Base-by-base conservation (phyloP, 352 stramenopile genomes). In the Thalassiosira exigua region DNA sequence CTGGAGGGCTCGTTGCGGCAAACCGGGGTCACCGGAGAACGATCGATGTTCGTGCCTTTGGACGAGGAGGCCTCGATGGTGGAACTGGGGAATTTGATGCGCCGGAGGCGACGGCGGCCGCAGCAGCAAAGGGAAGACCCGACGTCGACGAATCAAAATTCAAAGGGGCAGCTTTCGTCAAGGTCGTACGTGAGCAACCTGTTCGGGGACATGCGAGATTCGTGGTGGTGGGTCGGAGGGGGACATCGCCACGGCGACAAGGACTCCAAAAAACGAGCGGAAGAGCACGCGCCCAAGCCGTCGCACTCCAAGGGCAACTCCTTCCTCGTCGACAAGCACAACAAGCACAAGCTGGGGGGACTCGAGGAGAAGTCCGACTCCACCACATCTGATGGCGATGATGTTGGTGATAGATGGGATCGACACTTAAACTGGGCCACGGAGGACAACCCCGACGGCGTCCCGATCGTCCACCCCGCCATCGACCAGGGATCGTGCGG, bases 401-500 rank as follows among this genome's bases (percentile, higher is more conserved):
- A 27, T 1, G 29, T 26, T n/a, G 4, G 59, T 26, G 22, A 59
- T 65, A 24, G 14, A 7, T 83, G 58, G 60, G 64, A 74, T n/a
- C 44, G n/a, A 0, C 74, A 70, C 57, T 77, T 91, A 42, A 86
- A 92, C 73, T 92, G 86, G 86, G 72, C 81, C 0, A 90, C 86
- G 12, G 30, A 51, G 9, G 41, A 89, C 14, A 92, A 92, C 82
- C 86, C 86, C 9, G 86, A 92, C 73, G 75, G 81, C 30, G 79
- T 91, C 26, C n/a, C 68, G 0, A 80, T 92, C 21, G 86, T 91
- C 9, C 81, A 92, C 53, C 14, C 50, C 33, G 48, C 70, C 0
- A 82, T 87, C 51, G 75, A 91, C 81, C 86, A 92, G 87, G 97
- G 96, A 71, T 93, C 93, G 46, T 99, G 97, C 84, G 97, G 97